phyloP scores from a whole-genome alignment of 192 early-diverging fungal species.

The Allomyces javanicus region DNA sequence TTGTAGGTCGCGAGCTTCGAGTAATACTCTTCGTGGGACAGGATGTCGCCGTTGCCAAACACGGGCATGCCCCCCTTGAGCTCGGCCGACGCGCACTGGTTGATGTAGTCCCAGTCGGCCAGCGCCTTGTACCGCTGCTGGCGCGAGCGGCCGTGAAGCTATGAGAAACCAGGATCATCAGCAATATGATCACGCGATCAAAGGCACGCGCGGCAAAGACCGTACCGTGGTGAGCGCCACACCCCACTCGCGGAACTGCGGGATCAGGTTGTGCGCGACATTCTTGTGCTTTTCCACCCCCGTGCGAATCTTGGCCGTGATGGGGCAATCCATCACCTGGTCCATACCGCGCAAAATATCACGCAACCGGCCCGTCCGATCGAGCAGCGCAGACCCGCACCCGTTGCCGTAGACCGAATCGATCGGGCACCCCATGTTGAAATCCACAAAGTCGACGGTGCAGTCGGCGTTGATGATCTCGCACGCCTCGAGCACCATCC shows the following conservation, averaged over 20 bases:
- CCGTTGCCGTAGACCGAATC: constrained; percentile 68
- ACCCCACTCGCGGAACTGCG: constrained; percentile 41
- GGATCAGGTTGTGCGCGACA: constrained; percentile 53
- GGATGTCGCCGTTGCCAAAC: constrained; percentile 67
- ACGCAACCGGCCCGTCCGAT: constrained; percentile 35
- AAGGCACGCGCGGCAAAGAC: background rate
- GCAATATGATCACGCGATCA: no score
- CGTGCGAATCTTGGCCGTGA: constrained; percentile 82
- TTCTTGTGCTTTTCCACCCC: constrained; percentile 40
- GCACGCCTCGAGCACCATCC: constrained; percentile 33
- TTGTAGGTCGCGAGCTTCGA: constrained; percentile 29
- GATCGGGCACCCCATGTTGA: constrained; percentile 94
- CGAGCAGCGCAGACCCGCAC: constrained; percentile 63
- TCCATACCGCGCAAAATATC: constrained; percentile 60
- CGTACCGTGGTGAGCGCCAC: constrained; percentile 36
- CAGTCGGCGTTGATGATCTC: constrained; percentile 47
- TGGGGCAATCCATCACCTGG: constrained; percentile 46
- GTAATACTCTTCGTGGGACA: constrained; percentile 71
- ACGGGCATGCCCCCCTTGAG: constrained; percentile 22
- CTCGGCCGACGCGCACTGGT: constrained; percentile 16
- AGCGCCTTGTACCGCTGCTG: constrained; percentile 76
- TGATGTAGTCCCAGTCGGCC: constrained; percentile 88
- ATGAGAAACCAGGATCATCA: background rate
- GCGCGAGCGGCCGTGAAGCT: constrained; percentile 75
- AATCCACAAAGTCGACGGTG: constrained; percentile 79